A percentile compares a stretch with the other conserved stretches of the same genome.
Conservation (phyloP, 495 filamentous ascomycete genomes). For the Penicillium maclennaniae region DNA sequence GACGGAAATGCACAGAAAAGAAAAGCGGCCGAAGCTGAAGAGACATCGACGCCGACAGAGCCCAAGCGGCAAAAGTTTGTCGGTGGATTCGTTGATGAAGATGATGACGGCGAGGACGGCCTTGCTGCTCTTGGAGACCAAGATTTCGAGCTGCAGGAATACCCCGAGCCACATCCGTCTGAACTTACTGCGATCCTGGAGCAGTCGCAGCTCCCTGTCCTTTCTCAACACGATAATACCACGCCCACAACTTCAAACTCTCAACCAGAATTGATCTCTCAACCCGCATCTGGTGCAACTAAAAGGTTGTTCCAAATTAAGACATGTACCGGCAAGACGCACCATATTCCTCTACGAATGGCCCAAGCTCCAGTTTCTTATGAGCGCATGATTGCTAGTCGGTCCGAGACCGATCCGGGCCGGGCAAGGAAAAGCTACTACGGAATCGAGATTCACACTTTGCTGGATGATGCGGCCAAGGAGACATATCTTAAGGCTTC, state of each 20-base stretch:
- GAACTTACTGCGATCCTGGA: not conserved
- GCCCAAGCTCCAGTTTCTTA: conserved; percentile 51
- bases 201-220: not conserved
- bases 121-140: conserved; percentile 30
- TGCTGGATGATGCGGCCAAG: conserved; percentile 67
- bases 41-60: conserved; percentile 32
- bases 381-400: conserved; percentile 63
- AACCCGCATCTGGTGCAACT: conserved; percentile 13
- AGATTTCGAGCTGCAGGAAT: conserved; percentile 34
- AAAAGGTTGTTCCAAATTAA: conserved; percentile 44
- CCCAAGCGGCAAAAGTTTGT: conserved; percentile 40
- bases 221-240: not conserved
- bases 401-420: conserved; percentile 64
- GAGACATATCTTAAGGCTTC: conserved; percentile 41
- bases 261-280: conserved; percentile 9
- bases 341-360: conserved; percentile 52
- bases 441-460: conserved; percentile 80
- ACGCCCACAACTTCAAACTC: conserved; percentile 5
- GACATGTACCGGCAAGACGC: conserved; percentile 62
- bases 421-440: conserved; percentile 81
- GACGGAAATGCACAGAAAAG: conserved; percentile 36
- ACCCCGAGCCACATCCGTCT: conserved; percentile 17
- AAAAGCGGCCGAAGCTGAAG: conserved; percentile 40
- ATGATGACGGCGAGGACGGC: conserved; percentile 43
- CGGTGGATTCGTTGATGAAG: conserved; percentile 46